Evolutionary conservation across 768 basidiomycete species (phyloP).

Genomic region (Leccinum rimulosum): DNA sequence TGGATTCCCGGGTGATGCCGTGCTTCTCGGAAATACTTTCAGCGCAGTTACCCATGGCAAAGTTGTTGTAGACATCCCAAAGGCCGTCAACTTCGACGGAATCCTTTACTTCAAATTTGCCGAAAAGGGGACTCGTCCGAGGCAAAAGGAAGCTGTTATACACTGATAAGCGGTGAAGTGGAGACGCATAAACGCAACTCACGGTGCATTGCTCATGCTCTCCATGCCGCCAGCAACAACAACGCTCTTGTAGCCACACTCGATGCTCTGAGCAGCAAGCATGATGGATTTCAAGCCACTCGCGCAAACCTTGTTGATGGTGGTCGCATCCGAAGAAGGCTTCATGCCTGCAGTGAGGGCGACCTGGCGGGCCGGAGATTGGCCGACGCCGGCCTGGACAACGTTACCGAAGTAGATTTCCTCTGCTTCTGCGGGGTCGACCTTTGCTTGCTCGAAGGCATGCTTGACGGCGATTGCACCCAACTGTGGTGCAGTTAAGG

Average conservation of each 20-base stretch:
- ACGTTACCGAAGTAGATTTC: conserved; percentile 98
- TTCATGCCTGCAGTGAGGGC: conserved; percentile 87
- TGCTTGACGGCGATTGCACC: conserved; percentile 87
- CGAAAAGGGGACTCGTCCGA: conserved; percentile 79
- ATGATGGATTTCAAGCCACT: conserved; percentile 96
- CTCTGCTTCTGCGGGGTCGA: conserved; percentile 82
- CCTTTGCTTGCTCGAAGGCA: conserved; percentile 75
- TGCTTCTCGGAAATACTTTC: conserved; percentile 82
- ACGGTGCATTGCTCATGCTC: conserved; percentile 99
- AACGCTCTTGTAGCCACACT: conserved; percentile 78
- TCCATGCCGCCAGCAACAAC: conserved; percentile 98
- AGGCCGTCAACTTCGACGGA: conserved; percentile 91
- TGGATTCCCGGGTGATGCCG: conserved; percentile 79
- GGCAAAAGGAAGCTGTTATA: conserved; percentile 70
- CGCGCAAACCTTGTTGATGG: conserved; percentile 99
- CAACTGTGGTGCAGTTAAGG: conserved; percentile 87
- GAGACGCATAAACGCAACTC: conserved; percentile 36
- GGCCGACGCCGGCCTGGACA: conserved; percentile 95
- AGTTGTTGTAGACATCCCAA: conserved; percentile 96
- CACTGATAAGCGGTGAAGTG: conserved; percentile 1
- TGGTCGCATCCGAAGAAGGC: conserved; percentile 89
- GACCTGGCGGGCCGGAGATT: conserved; percentile 97
- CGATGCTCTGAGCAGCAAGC: conserved; percentile 87
- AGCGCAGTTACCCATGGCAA: conserved; percentile 97
- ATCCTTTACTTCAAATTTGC: conserved; percentile 85